Base-by-base conservation (phyloP, 2,329 filamentous ascomycete genomes). In the Aspergillus carbonarius region DNA sequence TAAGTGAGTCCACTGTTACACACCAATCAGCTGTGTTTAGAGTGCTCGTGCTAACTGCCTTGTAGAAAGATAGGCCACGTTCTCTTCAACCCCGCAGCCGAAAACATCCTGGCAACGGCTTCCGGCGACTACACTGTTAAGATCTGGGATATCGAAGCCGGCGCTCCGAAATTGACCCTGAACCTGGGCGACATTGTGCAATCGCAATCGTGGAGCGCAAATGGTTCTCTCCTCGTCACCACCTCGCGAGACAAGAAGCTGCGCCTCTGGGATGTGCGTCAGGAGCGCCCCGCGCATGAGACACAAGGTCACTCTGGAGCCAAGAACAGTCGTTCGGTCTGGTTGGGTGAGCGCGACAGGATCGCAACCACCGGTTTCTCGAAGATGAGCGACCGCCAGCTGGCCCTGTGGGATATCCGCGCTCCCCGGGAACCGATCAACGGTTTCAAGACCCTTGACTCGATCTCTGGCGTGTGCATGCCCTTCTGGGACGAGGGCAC, bases 401-500 rank as follows among this genome's bases (percentile, higher is more conserved):
- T 99, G 67, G 95, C 91, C 54, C 83, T 99, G 37, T 99, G 95
- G 95, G 95, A 99, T 80, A 87, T 92, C 49, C 90, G 93, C 67
- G 88, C 86, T 64, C 85, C 87, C 17, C 79, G 76, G 35, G 89
- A 96, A 69, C 95, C 95, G 50, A 89, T 98, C 69, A 92, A 91
- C 52, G 93, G 92, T 15, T 97, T 97, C 79, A 88, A 86, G 69
- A 90, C 90, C 67, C 84, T 99, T 50, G 95, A 99, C 78, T 96
- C 92, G 48, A 96, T 96, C 70, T 97, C 93, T 47, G 95, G 95
- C 74, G 93, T 99, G 60, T 96, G 92, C 83, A 97, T 99, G 91
- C 95, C 95, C 32, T 98, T 99, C 85, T 99, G 95, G 95, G 95
- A 99, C 74, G 93, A 98, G 61, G 92, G 93, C 61, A 96, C 91